phyloP scores from a whole-genome alignment of 1,139 yeast genomes.

The Saccharomycopsis crataegensis region DNA sequence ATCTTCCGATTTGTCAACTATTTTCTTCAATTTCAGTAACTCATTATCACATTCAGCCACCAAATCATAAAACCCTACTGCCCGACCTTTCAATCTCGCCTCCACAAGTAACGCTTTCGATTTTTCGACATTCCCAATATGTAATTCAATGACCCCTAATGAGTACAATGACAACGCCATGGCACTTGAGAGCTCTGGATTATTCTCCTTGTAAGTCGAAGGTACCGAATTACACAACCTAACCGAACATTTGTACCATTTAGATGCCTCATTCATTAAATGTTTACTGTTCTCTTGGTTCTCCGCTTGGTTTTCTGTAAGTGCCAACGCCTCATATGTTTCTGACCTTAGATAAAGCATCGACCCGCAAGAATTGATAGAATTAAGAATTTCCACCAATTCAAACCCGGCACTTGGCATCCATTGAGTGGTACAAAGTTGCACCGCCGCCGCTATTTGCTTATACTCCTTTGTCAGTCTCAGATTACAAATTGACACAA shows the following conservation, averaged over 20 bases:
- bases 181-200: conserved; percentile 44
- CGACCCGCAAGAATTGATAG: conserved; percentile 69
- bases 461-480: conserved; percentile 41
- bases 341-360: conserved; percentile 66
- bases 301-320: conserved; percentile 31
- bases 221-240: conserved; percentile 48
- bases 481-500: conserved; percentile 58
- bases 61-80: too few relatives aligned
- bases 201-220: conserved; percentile 26
- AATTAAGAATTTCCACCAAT: conserved; percentile 54
- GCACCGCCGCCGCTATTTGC: conserved; percentile 53
- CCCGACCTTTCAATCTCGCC: conserved; percentile 22
- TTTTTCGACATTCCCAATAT: conserved; percentile 43
- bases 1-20: too few relatives aligned
- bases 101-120: conserved; percentile 63
- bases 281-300: conserved; percentile 28
- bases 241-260: conserved; percentile 48
- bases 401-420: conserved; percentile 68
- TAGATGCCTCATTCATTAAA: conserved; percentile 38
- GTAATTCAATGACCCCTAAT: conserved; percentile 69
- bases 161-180: conserved; percentile 81
- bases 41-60: too few relatives aligned
- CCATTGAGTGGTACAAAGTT: conserved; percentile 61
- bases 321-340: conserved; percentile 42
- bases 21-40: too few relatives aligned